A percentile compares a stretch with the other conserved stretches of the same genome.
phyloP scores from a whole-genome alignment of 805 yeast species.

The Blastobotrys mokoenaii region DNA sequence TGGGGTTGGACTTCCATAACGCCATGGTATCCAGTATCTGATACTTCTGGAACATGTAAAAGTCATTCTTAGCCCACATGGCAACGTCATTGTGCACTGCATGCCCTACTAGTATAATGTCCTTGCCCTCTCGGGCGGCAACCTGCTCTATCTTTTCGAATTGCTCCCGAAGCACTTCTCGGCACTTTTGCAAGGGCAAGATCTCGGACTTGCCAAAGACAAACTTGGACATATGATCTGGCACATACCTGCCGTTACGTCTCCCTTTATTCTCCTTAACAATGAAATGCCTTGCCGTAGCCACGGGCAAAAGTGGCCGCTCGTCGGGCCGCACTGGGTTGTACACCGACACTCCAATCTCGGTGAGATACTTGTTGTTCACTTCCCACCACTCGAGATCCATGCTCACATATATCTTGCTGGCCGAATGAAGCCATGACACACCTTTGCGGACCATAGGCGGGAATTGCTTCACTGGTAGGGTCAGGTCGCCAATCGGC shows the following conservation, averaged over 20 bases:
- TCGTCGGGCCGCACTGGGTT: conserved; percentile 8
- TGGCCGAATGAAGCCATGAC: background rate
- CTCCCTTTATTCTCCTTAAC: conserved; percentile 33
- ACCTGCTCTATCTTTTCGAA: conserved; percentile 2
- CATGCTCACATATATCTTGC: conserved; percentile 8
- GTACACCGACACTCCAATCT: conserved; percentile 15
- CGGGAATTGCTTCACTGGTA: too few species aligned
- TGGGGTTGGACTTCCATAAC: conserved; percentile 31
- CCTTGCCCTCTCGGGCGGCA: conserved; percentile 1
- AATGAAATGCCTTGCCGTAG: conserved; percentile 10
- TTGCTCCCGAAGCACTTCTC: conserved; percentile 20
- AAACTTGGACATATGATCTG: conserved; percentile 44
- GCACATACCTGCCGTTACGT: conserved; percentile 46
- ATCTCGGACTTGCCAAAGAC: conserved; percentile 41
- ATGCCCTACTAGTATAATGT: conserved; percentile 46
- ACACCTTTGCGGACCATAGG: background rate
- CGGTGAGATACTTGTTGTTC: conserved; percentile 8
- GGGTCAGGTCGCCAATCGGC: too few species aligned
- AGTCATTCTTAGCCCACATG: conserved; percentile 42
- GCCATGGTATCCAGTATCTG: conserved; percentile 41
- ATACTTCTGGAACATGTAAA: conserved; percentile 33
- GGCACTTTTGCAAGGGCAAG: conserved; percentile 29
- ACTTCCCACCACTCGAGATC: conserved; percentile 18
- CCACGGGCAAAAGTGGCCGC: background rate
- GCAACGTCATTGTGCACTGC: conserved; percentile 45